Evolutionary conservation across 805 yeast species (phyloP), one percentile per base, ranked within the genome.

Genomic region (Isabelozyma rhagii): DNA sequence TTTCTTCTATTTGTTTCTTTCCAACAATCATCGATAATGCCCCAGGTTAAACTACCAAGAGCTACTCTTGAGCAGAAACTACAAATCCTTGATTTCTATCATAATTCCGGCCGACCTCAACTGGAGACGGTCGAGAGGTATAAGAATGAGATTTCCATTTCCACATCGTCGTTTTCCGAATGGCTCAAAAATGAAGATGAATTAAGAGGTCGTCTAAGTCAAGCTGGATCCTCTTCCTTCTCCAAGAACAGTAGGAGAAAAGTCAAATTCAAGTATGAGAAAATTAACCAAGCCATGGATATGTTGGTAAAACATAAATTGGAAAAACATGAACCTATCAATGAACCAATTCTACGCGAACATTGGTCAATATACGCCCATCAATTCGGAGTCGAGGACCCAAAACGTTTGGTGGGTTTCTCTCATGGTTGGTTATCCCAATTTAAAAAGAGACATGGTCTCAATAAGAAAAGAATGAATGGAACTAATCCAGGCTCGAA

Each of bases 351-450:
- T 5, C 62, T 82, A 43, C 65, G 85, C 39, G 81, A 78, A 45
- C 77, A 79, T 57, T 82, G 87, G 87, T 67, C 75, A 11, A 64
- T 72, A 29, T 79, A 71, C 56, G 86, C 85, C 2, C 77, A 77
- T 49, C 71, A 75, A 56, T 79, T 62, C 58, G 86, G 85, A 8
- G 84, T 82, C 2, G 79, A 76, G 7, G 84, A 82, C 55, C 85
- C 86, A 3, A 82, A 82, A 58, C 65, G 87, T 48, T 61, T 78
- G 48, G 74, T 71, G 27, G 71, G 76, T 13, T 82, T 81, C 53
- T 77, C 83, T 54, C 85, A 82, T 60, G 87, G 87, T 8, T 82
- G 87, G 87, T 63, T 82, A 41, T 69, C 80, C 10, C 84, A 79
- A 56, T 82, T 82, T 63, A 82, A 82, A 61, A 81, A 79, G 54